Percentiles rank a stretch among this genome's conserved stretches.
Conservation (phyloP, 768 basidiomycete species). For the Termitomyces sp. region DNA sequence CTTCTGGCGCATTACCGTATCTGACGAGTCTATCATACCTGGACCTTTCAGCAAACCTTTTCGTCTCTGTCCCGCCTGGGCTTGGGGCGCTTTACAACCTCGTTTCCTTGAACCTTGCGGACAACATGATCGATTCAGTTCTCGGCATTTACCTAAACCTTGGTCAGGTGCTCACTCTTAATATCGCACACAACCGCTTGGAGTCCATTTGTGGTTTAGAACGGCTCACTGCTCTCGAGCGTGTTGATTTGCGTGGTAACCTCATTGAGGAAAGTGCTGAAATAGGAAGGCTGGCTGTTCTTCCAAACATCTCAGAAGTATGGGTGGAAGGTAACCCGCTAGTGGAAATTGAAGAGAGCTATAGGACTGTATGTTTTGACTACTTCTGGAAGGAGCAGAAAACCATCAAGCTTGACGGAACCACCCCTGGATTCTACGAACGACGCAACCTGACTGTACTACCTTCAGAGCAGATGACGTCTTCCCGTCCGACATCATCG, state of each 20-base stretch:
- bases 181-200: constrained; percentile 81
- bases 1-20: constrained; percentile 57
- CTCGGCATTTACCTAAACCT: constrained; percentile 81
- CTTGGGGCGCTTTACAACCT: constrained; percentile 74
- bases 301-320: constrained; percentile 76
- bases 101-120: constrained; percentile 86
- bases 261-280: constrained; percentile 79
- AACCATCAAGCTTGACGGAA: constrained; percentile 70
- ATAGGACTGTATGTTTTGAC: constrained; percentile 75
- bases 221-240: constrained; percentile 76
- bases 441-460: constrained; percentile 47
- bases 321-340: constrained; percentile 87
- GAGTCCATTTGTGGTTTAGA: constrained; percentile 96
- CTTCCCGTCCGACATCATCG: constrained; percentile 39
- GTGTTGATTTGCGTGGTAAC: constrained; percentile 80
- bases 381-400: constrained; percentile 85
- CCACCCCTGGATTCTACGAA: constrained; percentile 66
- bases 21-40: constrained; percentile 75
- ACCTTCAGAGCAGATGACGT: constrained; percentile 46
- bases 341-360: constrained; percentile 63
- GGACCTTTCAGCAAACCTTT: constrained; percentile 87
- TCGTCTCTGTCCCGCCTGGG: constrained; percentile 81
- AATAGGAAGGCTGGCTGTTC: constrained; percentile 70
- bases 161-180: constrained; percentile 71
- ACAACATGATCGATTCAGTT: constrained; percentile 97